Conservation (phyloP, 495 filamentous ascomycete species). For the Podospora conica region DNA sequence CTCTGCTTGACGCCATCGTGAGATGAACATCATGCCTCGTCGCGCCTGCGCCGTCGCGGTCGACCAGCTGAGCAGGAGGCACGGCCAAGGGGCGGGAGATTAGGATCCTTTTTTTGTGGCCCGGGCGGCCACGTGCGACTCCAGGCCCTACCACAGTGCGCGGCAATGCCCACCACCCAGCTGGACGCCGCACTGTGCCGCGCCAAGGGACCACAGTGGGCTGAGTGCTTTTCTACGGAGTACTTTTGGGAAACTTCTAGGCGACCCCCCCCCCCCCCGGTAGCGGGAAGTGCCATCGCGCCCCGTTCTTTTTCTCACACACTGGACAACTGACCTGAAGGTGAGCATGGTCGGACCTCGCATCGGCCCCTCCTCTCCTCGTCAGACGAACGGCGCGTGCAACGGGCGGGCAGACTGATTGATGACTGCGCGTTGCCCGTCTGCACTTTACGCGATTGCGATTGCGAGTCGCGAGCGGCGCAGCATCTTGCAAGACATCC, state of each 20-base stretch:
- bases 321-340: not conserved
- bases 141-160: not conserved
- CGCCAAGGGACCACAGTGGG: not conserved
- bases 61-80: constrained; percentile 1
- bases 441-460: not conserved
- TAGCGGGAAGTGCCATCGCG: not conserved
- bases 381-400: not conserved
- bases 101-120: constrained; percentile 30
- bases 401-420: not conserved
- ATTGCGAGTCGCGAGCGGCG: not conserved
- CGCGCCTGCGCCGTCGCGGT: not conserved
- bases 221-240: not conserved
- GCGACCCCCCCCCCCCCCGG: no score
- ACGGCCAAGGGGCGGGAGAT: constrained; percentile 29
- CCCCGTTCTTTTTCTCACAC: not conserved
- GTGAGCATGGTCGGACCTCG: not conserved
- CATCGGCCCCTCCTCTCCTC: not conserved
- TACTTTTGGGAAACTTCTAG: not conserved
- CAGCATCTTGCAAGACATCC: no score
- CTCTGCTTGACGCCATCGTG: constrained; percentile 10
- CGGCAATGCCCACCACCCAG: not conserved
- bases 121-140: constrained; percentile 40
- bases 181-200: constrained; percentile 5
- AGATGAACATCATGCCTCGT: constrained; percentile 16
- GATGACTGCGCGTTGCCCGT: not conserved